A percentile compares a stretch with the other conserved stretches of the same genome.
phyloP scores from a whole-genome alignment of 768 basidiomycete species.

The Nevesoporus exiguus region DNA sequence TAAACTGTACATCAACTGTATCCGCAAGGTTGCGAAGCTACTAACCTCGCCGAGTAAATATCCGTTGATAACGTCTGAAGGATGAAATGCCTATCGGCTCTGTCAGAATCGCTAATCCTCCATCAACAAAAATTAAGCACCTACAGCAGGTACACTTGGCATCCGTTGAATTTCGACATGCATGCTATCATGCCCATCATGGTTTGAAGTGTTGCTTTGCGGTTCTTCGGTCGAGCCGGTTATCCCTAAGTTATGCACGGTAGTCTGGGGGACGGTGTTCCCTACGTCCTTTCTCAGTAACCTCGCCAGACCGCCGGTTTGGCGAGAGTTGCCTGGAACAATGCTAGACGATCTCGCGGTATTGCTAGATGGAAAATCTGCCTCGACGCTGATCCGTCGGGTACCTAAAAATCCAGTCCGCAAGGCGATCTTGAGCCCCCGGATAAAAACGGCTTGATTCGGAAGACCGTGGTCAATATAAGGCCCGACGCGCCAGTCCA shows the following conservation, averaged over 20 bases:
- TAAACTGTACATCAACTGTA: not conserved
- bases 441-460: constrained; percentile 25
- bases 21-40: not conserved
- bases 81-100: constrained; percentile 5
- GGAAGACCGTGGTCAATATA: not conserved
- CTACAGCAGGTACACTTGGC: not conserved
- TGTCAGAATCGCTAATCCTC: not conserved
- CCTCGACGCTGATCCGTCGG: constrained; percentile 1
- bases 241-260: not conserved
- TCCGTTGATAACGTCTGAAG: constrained; percentile 14
- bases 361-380: not conserved
- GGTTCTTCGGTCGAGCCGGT: not conserved
- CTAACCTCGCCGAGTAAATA: constrained; percentile 9
- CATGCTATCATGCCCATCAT: not conserved
- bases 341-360: not conserved
- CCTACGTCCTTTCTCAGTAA: not conserved
- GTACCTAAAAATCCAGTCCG: not conserved
- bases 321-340: not conserved
- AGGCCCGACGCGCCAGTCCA: constrained; percentile 12
- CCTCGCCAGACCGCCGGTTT: not conserved
- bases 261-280: not conserved
- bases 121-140: not conserved
- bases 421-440: constrained; percentile 21
- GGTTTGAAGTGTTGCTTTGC: not conserved
- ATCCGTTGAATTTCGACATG: not conserved